Evolutionary conservation across 176 grass and related monocot species (phyloP).

Genomic region (Carex myosuroides): DNA sequence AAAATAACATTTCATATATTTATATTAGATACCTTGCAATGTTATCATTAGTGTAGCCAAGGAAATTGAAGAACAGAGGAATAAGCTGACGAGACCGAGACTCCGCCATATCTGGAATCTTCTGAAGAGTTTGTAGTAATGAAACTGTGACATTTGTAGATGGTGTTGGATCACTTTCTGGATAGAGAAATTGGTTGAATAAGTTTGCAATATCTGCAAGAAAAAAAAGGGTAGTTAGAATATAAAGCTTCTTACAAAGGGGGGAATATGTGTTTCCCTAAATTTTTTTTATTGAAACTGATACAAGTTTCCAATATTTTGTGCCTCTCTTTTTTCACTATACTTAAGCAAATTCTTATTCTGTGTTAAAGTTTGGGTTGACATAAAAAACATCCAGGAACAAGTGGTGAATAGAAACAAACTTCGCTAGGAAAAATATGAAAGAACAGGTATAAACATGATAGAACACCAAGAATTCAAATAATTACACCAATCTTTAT

Average conservation of each 20-base stretch:
- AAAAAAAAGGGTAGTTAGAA: conserved; percentile 6
- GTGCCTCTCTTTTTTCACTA: neutral
- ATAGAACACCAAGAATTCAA: neutral
- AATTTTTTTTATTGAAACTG: neutral
- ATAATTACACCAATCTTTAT: neutral
- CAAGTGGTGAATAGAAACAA: neutral
- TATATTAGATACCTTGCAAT: conserved; percentile 48
- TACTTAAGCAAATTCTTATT: neutral
- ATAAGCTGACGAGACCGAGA: conserved; percentile 81
- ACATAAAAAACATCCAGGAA: neutral
- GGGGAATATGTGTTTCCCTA: neutral
- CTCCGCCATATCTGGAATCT: conserved; percentile 79
- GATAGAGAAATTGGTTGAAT: conserved; percentile 53
- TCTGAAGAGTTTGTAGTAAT: conserved; percentile 77
- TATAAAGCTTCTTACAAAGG: neutral
- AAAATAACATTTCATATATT: neutral
- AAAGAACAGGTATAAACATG: neutral
- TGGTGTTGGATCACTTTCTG: conserved; percentile 62
- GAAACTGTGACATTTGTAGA: conserved; percentile 38
- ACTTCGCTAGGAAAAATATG: neutral
- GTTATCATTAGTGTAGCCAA: conserved; percentile 58
- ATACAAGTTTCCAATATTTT: neutral
- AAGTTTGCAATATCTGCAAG: conserved; percentile 56
- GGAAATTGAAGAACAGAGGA: conserved; percentile 82
- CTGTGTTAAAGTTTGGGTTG: neutral